Evolutionary conservation across 2,329 filamentous ascomycete species (phyloP), one percentile per base, ranked within the genome.

Genomic region (Botrytis paeoniae): DNA sequence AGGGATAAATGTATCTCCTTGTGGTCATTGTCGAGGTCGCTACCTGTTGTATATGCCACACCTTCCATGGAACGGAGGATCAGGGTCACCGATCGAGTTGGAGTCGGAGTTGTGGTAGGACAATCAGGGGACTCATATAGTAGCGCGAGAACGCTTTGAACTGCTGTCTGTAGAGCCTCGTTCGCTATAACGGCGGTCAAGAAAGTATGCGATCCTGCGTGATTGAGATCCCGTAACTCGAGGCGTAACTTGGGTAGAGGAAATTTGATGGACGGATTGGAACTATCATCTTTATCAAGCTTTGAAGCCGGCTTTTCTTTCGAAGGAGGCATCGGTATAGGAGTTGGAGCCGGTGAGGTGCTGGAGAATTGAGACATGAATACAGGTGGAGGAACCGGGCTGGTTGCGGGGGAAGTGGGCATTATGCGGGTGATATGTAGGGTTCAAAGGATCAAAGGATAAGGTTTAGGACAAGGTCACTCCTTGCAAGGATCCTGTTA

Each of bases 1-100:
- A 95, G 88, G 25, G 90, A 94, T 82, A 98, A 87, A 83, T 98
- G 94, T 75, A 98, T 96, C 81, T 97, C 94, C 80, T 98, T 98
- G 85, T 97, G 94, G 80, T 96, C 92, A 75, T 86, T 77, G 82
- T 97, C 95, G 18, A 97, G 86, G 57, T 94, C 91, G 16, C 85
- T 88, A 75, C 93, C 93, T 0, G 89, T 94, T 1, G 95, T 98
- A 84, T 98, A 97, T 32, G 95, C 95, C 7, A 98, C 93, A 68
- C 95, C 95, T 65, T 84, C 85, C 88, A 97, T 94, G 76, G 89
- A 85, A 43, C 93, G 89, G 7, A 98, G 85, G 74, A 97, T 86
- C 51, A 98, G 83, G 0, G 95, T 98, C 29, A 98, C 89, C 69
- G 93, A 97, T 74, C 94, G 92, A 16, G 93, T 96, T n/a, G 88